A percentile compares a stretch with the other conserved stretches of the same genome.
Evolutionary conservation across 2,329 filamentous ascomycete genomes (phyloP).

Genomic region (Calonectria naviculata): DNA sequence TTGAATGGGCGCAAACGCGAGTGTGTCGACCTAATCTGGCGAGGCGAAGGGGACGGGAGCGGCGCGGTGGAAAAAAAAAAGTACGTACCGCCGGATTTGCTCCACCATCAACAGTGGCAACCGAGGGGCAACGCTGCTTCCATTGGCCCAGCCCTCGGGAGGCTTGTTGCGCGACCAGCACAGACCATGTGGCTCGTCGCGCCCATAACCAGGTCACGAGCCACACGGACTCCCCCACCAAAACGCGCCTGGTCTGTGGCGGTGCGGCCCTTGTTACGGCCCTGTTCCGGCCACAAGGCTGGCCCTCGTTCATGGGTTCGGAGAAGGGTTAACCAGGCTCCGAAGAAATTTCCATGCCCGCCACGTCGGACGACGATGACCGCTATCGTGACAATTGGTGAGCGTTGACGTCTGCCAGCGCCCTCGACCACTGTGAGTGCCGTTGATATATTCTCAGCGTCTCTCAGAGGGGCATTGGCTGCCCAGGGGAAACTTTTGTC

Average conservation of each 20-base stretch:
- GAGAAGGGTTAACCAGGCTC: slow-evolving; percentile 40
- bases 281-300: too few species aligned
- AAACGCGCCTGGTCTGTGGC: slow-evolving; percentile 34
- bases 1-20: slow-evolving; percentile 37
- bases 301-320: slow-evolving; percentile 10
- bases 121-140: slow-evolving; percentile 63
- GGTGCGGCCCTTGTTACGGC: slow-evolving; percentile 26
- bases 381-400: slow-evolving; percentile 29
- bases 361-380: slow-evolving; percentile 23
- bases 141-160: slow-evolving; percentile 54
- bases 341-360: slow-evolving; percentile 42
- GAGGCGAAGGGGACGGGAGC: slow-evolving; percentile 29
- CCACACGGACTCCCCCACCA: slow-evolving; percentile 17
- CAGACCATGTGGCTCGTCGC: slow-evolving; percentile 45
- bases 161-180: slow-evolving; percentile 28
- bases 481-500: slow-evolving; percentile 11
- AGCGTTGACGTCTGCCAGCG: slow-evolving; percentile 27
- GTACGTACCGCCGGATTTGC: slow-evolving; percentile 34
- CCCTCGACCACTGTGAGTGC: slow-evolving; percentile 26
- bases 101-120: slow-evolving; percentile 63
- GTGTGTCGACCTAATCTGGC: slow-evolving; percentile 22
- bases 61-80: slow-evolving; percentile 23
- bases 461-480: slow-evolving; percentile 20
- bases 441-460: slow-evolving; percentile 13
- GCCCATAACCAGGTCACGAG: slow-evolving; percentile 15